Evolutionary conservation across 192 early-diverging fungal genomes (phyloP).

Genomic region (Backusella morwellensis): DNA sequence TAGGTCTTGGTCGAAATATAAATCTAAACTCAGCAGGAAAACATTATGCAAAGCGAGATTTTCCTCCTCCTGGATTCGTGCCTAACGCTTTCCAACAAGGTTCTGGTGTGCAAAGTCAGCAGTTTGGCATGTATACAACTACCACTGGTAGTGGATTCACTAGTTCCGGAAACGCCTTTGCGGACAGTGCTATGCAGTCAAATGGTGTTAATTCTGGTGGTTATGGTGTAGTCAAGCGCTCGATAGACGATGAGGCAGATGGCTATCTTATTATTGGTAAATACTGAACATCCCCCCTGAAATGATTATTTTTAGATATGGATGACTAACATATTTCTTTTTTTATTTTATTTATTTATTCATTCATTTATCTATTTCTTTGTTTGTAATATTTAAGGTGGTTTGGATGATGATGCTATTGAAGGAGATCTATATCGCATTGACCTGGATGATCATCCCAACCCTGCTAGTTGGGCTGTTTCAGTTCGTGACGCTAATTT

Average conservation of each 20-base stretch:
- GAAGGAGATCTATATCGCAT: slow-evolving; percentile 19
- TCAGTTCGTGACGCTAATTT: slow-evolving; percentile 23
- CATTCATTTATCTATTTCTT: background rate
- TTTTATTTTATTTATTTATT: background rate
- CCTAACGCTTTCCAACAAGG: slow-evolving; percentile 26
- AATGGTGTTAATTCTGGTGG: slow-evolving; percentile 10
- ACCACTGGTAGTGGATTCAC: background rate
- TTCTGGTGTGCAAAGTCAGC: slow-evolving; percentile 22
- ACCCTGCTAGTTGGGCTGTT: slow-evolving; percentile 25
- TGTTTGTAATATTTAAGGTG: slow-evolving; percentile 18
- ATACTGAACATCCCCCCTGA: background rate
- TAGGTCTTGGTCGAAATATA: slow-evolving; percentile 31
- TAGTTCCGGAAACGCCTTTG: background rate
- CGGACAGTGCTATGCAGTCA: background rate
- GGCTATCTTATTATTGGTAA: slow-evolving; percentile 38
- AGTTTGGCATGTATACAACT: slow-evolving; percentile 31
- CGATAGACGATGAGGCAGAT: slow-evolving; percentile 13
- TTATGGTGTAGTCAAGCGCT: background rate
- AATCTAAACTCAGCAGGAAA: slow-evolving; percentile 22
- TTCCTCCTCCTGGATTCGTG: slow-evolving; percentile 16
- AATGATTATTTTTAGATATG: slow-evolving; percentile 6
- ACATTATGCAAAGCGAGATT: slow-evolving; percentile 19
- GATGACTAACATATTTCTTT: background rate
- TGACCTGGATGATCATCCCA: background rate
- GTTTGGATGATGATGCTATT: slow-evolving; percentile 28